Conservation (phyloP, 169 alveolate genomes). For the Theileria sp. region DNA sequence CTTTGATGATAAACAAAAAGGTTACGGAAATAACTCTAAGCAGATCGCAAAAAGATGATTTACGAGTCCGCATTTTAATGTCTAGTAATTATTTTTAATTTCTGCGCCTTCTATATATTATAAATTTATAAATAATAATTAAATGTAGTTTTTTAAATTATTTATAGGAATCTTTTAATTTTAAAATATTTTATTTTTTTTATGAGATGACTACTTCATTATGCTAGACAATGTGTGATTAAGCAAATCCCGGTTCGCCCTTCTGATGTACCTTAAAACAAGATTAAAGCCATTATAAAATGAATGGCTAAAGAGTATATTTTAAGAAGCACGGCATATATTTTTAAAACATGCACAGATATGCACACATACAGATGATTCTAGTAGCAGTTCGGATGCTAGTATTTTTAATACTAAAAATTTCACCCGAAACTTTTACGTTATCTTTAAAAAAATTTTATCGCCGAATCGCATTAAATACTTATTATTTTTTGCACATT, state of each 20-base stretch:
- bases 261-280: background rate
- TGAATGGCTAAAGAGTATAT: background rate
- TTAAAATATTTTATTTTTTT: too few species aligned
- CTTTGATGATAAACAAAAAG: background rate
- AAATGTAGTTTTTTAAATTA: background rate
- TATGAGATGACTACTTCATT: background rate
- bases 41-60: background rate
- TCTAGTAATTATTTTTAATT: background rate
- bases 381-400: background rate
- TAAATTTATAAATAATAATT: too few species aligned
- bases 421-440: background rate
- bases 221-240: background rate
- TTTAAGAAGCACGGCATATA: background rate
- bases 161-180: background rate
- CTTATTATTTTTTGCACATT: background rate
- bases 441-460: background rate
- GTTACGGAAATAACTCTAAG: background rate
- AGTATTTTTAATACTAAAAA: background rate
- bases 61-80: background rate
- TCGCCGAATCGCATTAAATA: background rate
- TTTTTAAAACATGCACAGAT: slow-evolving; percentile 2
- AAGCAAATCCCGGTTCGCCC: background rate
- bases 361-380: background rate
- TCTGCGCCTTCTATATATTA: background rate
- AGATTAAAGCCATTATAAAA: too few species aligned